A percentile compares a stretch with the other conserved stretches of the same genome.
phyloP scores from a whole-genome alignment of 257 asterid species.

The Solanum lycopersicoides region DNA sequence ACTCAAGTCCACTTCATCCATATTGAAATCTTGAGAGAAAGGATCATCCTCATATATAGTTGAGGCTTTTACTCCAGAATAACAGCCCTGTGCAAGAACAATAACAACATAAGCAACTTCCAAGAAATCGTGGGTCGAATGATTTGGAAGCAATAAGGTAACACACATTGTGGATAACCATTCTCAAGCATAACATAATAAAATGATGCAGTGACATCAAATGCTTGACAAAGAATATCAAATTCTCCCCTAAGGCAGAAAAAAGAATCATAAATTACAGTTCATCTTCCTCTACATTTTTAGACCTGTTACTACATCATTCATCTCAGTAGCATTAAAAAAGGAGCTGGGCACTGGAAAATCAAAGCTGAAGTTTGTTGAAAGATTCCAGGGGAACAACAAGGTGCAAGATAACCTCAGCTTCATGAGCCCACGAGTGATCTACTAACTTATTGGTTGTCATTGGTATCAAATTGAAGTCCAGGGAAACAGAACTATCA shows the following conservation, averaged over 20 bases:
- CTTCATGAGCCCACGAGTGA: neutral
- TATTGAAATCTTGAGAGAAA: conserved; percentile 41
- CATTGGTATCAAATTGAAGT: neutral
- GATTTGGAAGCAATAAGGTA: neutral
- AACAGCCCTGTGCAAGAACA: conserved; percentile 30
- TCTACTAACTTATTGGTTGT: neutral
- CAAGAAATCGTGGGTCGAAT: neutral
- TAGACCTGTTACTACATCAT: neutral
- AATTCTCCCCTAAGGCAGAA: neutral
- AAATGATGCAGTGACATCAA: neutral
- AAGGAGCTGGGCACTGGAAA: neutral
- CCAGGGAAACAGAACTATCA: neutral
- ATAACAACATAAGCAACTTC: conserved; percentile 4
- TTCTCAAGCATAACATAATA: neutral
- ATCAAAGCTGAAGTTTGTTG: neutral
- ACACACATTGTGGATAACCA: neutral
- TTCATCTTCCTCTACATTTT: neutral
- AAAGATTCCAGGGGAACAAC: neutral
- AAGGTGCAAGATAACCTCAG: neutral
- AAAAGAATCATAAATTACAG: neutral
- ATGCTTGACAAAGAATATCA: neutral
- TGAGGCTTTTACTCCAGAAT: conserved; percentile 38
- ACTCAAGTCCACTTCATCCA: conserved; percentile 63
- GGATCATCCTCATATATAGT: conserved; percentile 25
- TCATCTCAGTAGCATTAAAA: neutral